Base-by-base conservation (phyloP, 306 rosid genomes). In the Rosa chinensis region DNA sequence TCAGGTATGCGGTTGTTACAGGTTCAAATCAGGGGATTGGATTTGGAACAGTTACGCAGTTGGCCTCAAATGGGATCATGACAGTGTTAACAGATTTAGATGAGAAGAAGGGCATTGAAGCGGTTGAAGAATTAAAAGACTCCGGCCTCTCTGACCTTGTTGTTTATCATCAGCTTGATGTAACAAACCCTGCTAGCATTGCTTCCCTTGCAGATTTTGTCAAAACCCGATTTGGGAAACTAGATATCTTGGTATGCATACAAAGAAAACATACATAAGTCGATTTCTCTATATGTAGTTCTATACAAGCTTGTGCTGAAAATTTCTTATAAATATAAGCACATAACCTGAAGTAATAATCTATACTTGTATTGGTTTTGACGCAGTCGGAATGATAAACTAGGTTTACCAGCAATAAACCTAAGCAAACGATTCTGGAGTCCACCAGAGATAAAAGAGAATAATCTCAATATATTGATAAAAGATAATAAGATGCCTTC, bases 211-310 rank as follows among this genome's bases (percentile, higher is more conserved):
- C 78, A 37, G 67, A 77, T 66, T 82, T 80, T 28, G 35, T 79
- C 70, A 76, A 25, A 72, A 77, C 74, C 72, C 68, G 53, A 7
- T 80, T 80, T 79, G 81, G 82, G 20, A 80, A 77, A 44, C 72
- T 84, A 45, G 82, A 84, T 47, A 80, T 80, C 55, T 76, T 80
- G 88, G 90, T 87, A 82, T 73, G 77, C 23, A 3, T 25, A 61
- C 2, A 0, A 8, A n/a, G 4, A 28, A 8, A 17, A 5, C 43
- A 64, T 14, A 64, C 8, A 64, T 61, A 61, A 23, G 23, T n/a
- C 10, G 18, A 10, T 25, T 43, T 44, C 39, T 44, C 73, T n/a
- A 10, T 21, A 35, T 4, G 12, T n/a, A 5, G 59, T 17, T 18
- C 0, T 4, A 20, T 67, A 39, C 25, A 18, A 40, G 50, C 16